Percentiles rank a stretch among this genome's conserved stretches.
Evolutionary conservation across 139 green algal genomes (phyloP).

Genomic region (Closterium sp.): DNA sequence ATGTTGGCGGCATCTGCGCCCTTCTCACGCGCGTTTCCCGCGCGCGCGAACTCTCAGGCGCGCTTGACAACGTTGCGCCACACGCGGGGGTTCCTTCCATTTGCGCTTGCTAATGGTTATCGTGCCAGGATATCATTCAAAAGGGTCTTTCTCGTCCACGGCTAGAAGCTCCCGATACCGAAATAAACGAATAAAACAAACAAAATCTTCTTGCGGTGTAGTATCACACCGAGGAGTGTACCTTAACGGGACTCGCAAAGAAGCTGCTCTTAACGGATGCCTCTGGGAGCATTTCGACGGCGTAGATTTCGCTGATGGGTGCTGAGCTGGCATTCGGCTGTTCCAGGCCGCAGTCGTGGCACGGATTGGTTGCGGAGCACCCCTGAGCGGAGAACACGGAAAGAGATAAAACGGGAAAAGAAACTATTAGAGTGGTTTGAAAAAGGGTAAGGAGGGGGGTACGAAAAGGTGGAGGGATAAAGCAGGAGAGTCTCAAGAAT

Average conservation of each 20-base stretch:
- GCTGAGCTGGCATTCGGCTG: not conserved
- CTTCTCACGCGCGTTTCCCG: not conserved
- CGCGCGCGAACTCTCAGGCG: not conserved
- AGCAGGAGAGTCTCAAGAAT: too few species aligned
- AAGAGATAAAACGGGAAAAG: not conserved
- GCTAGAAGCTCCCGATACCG: too few species aligned
- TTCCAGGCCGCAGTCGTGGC: not conserved
- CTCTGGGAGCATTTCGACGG: not conserved
- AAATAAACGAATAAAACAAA: too few species aligned
- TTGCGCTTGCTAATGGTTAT: too few species aligned
- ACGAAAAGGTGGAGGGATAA: too few species aligned
- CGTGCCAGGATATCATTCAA: too few species aligned
- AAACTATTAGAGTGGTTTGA: not conserved
- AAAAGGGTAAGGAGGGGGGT: too few species aligned
- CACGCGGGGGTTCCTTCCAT: too few species aligned
- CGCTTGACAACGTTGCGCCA: not conserved
- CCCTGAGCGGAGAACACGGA: not conserved
- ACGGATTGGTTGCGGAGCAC: not conserved
- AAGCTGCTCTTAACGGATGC: not conserved
- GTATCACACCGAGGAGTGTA: not conserved
- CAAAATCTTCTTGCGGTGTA: not conserved
- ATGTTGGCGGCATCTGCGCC: too few species aligned
- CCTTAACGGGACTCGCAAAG: not conserved
- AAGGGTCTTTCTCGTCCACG: too few species aligned
- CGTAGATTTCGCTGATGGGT: not conserved